A percentile compares a stretch with the other conserved stretches of the same genome.
Evolutionary conservation across 352 stramenopile genomes (phyloP).

Genomic region (Pythium rishiriense): DNA sequence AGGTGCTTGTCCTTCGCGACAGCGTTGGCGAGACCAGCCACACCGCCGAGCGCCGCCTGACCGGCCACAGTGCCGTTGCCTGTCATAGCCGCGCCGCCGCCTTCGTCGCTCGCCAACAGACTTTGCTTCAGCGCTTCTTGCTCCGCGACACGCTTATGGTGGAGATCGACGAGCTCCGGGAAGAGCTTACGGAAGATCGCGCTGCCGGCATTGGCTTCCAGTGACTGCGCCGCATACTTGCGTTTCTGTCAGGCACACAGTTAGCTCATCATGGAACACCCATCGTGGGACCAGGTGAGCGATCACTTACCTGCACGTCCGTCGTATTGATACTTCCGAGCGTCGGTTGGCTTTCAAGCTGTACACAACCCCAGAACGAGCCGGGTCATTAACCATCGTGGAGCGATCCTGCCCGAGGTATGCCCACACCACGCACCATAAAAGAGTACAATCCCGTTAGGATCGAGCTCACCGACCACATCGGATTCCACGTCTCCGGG

Average conservation of each 20-base stretch:
- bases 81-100: neutral
- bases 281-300: neutral
- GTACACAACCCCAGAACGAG: neutral
- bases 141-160: constrained; percentile 42
- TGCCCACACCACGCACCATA: constrained; percentile 58
- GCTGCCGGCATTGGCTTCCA: constrained; percentile 83
- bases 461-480: constrained; percentile 96
- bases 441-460: constrained; percentile 96
- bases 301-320: constrained; percentile 46
- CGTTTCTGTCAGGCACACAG: constrained; percentile 45
- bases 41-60: neutral
- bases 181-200: constrained; percentile 87
- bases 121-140: constrained; percentile 47
- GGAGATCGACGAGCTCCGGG: constrained; percentile 83
- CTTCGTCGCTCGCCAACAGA: constrained; percentile 15
- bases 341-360: constrained; percentile 83
- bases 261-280: neutral
- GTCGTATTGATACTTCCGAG: constrained; percentile 89
- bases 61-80: neutral
- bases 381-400: neutral
- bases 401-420: neutral
- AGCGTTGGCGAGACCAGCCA: constrained; percentile 14
- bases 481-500: constrained; percentile 95
- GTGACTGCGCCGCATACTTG: constrained; percentile 77
- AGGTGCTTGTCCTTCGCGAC: constrained; percentile 25